Conservation (phyloP, 2,329 filamentous ascomycete species). For the Thelonectria discophora region DNA sequence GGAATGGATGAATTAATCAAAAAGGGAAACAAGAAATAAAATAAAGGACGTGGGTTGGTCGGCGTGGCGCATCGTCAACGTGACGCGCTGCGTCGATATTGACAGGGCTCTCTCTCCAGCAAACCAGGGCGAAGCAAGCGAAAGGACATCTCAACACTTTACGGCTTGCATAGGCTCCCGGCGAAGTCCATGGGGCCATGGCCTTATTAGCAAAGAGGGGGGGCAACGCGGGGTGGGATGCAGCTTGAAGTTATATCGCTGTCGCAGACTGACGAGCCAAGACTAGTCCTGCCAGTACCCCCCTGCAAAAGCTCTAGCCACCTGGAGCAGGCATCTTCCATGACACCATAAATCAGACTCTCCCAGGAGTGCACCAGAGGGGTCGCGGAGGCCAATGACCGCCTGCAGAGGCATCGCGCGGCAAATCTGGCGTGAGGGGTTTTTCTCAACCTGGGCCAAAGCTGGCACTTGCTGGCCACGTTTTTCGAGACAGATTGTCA, state of each 20-base stretch:
- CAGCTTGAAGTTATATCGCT: slow-evolving; percentile 20
- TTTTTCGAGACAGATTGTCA: not conserved
- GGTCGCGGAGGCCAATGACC: slow-evolving; percentile 34
- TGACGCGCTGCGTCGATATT: not conserved
- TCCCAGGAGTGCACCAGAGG: slow-evolving; percentile 13
- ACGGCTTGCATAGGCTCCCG: slow-evolving; percentile 15
- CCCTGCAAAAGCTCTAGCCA: slow-evolving; percentile 15
- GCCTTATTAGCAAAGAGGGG: too few species aligned
- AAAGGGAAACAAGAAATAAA: not conserved
- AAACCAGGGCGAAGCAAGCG: not conserved
- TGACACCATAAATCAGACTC: slow-evolving; percentile 41
- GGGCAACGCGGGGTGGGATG: slow-evolving; percentile 2
- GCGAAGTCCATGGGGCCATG: slow-evolving; percentile 19
- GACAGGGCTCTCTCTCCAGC: not conserved
- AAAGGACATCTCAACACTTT: slow-evolving; percentile 11
- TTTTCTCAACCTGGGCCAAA: not conserved
- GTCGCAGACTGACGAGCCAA: slow-evolving; percentile 13
- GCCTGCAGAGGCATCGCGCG: not conserved
- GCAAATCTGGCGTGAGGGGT: slow-evolving; percentile 28
- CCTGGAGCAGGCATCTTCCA: slow-evolving; percentile 20
- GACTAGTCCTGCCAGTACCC: too few species aligned
- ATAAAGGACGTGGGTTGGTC: not conserved
- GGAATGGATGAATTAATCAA: not conserved
- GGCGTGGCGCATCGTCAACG: not conserved
- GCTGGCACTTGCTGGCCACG: too few species aligned